Evolutionary conservation across 257 asterid genomes (phyloP).

Genomic region (Fraxinus pennsylvanica): DNA sequence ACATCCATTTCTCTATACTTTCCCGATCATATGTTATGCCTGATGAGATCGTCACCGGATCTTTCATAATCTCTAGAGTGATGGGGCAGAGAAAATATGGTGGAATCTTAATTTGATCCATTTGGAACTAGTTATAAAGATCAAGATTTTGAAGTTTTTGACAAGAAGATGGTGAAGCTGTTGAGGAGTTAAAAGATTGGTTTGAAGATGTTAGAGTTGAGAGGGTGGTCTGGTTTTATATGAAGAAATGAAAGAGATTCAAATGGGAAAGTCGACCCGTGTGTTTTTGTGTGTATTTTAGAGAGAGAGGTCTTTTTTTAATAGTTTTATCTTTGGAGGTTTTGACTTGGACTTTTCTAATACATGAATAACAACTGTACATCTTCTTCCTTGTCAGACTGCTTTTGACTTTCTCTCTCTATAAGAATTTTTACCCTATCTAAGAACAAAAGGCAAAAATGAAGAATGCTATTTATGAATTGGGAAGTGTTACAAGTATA

Average conservation of each 20-base stretch:
- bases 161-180: constrained; percentile 13
- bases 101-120: constrained; percentile 45
- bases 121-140: background rate
- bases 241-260: constrained; percentile 18
- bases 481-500: no score
- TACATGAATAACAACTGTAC: background rate
- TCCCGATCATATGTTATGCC: constrained; percentile 67
- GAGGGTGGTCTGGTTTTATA: constrained; percentile 17
- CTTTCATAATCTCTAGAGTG: constrained; percentile 53
- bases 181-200: constrained; percentile 24
- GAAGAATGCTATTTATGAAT: no score
- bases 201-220: constrained; percentile 23
- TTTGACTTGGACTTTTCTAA: constrained; percentile 29
- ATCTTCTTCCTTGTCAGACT: constrained; percentile 12
- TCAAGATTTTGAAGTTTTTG: background rate
- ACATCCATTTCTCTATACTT: constrained; percentile 55
- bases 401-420: constrained; percentile 18
- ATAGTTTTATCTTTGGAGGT: constrained; percentile 3
- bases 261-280: constrained; percentile 46
- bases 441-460: background rate
- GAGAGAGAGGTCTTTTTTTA: constrained; percentile 7
- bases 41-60: constrained; percentile 49
- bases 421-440: background rate
- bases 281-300: background rate
- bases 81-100: constrained; percentile 55